Evolutionary conservation across 495 filamentous ascomycete genomes (phyloP), one percentile per base, ranked within the genome.

Genomic region (Lentithecium fluviatile): DNA sequence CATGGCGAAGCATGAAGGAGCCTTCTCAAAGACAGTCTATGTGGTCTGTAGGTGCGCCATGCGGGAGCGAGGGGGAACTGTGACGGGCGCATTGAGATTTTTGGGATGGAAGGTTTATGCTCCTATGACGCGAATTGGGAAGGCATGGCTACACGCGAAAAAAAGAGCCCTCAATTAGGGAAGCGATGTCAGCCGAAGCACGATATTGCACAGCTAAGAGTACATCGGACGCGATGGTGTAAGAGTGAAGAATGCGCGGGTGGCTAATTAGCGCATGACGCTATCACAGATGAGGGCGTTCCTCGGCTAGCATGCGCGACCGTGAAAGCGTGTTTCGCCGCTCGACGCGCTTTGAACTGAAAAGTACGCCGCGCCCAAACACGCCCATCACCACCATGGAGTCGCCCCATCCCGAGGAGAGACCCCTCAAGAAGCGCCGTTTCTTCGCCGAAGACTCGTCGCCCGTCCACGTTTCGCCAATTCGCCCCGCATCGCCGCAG

Each of bases 391-490:
- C 13, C 49, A 52, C 24, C 19, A 89, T 88, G 86, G 80, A 74
- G 62, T 26, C 57, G 6, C 19, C 32, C 15, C 21, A 82, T 34
- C 73, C 78, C 2, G 78, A 83, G 52, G 82, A 85, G 45, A 81
- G 84, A 20, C 90, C 90, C 3, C 74, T 73, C 38, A 96, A 96
- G 78, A 91, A 86, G 73, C 79, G 86, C 55, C 85, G 91, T 24
- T 95, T 95, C 73, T 91, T 95, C 68, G 76, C 78, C 2, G 88
- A 94, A 13, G 73, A 82, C 43, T 66, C 75, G 12, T 51, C 65
- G 2, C 64, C 60, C 25, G 46, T 50, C 38, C 45, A 52, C 29
- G 46, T 58, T 23, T 48, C 69, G 3, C 56, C 71, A 0, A 58
- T 62, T 29, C 60, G 58, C 25, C 37, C 62, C 43, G 37, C 69